phyloP scores from a whole-genome alignment of 805 yeast genomes.

The Torulaspora indica region DNA sequence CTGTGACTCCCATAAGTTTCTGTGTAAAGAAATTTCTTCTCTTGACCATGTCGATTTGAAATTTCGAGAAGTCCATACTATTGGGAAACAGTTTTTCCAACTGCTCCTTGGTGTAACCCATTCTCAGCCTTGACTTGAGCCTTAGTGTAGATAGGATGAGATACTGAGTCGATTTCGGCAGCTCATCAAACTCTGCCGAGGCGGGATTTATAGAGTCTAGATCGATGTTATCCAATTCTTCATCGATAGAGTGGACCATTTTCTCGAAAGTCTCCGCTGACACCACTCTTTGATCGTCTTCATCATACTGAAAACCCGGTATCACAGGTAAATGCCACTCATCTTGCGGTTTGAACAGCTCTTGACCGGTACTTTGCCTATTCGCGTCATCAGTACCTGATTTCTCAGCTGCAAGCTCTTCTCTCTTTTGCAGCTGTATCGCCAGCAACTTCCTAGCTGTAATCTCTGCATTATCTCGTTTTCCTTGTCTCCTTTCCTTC shows the following conservation, averaged over 20 bases:
- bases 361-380: constrained; percentile 32
- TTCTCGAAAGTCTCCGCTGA: constrained; percentile 68
- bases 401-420: constrained; percentile 8
- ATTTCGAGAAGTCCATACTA: constrained; percentile 83
- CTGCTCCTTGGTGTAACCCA: constrained; percentile 94
- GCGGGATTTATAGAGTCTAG: constrained; percentile 75
- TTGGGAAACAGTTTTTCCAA: constrained; percentile 75
- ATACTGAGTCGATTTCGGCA: constrained; percentile 86
- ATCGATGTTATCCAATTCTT: constrained; percentile 63
- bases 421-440: constrained; percentile 58
- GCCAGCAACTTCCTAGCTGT: constrained; percentile 82
- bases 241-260: constrained; percentile 50
- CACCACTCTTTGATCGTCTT: constrained; percentile 66
- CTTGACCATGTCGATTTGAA: constrained; percentile 89
- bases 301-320: constrained; percentile 48
- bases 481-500: constrained; percentile 67
- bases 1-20: constrained; percentile 73
- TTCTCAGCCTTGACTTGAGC: constrained; percentile 78
- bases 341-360: constrained; percentile 49
- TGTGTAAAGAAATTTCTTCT: constrained; percentile 90
- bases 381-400: constrained; percentile 12
- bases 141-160: constrained; percentile 80
- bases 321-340: constrained; percentile 82
- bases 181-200: constrained; percentile 64
- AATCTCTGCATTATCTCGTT: constrained; percentile 59